Percentiles rank a stretch among this genome's conserved stretches.
These are phyloP conservation scores for Eucalyptus albens DNA, from an alignment of 345 rosid species.

Conservation along the genomic window DNA sequence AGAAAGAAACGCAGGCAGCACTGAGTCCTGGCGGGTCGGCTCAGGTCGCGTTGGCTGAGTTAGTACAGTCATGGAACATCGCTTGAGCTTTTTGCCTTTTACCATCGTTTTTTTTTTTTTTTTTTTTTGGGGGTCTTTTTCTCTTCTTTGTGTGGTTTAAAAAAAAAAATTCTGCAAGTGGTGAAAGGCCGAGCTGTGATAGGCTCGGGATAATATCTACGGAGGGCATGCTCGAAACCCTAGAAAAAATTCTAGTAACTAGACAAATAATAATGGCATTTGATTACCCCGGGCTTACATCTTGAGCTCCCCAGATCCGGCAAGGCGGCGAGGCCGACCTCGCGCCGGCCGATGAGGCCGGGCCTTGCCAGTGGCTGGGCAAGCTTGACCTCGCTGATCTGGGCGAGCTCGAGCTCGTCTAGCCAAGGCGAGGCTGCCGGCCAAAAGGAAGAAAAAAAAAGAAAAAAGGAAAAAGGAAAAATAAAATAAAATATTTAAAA, in stretches of 20 bases:
- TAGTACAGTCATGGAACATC: not conserved
- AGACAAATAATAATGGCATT: not conserved
- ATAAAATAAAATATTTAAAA: too few relatives aligned
- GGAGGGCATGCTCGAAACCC: not conserved
- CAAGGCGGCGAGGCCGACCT: too few relatives aligned
- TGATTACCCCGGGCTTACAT: not conserved
- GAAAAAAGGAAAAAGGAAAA: too few relatives aligned
- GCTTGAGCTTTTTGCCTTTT: not conserved
- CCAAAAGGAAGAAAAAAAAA: too few relatives aligned
- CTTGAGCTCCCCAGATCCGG: too few relatives aligned
- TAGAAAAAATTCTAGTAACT: not conserved
- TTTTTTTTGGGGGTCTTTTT: too few relatives aligned
- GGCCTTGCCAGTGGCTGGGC: too few relatives aligned
- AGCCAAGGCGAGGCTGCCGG: too few relatives aligned
- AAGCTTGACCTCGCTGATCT: too few relatives aligned
- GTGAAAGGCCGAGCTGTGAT: not conserved
- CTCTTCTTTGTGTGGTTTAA: too few relatives aligned
- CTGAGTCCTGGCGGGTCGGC: conserved; percentile 2
- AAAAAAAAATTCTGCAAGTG: not conserved
- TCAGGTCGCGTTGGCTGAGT: not conserved
- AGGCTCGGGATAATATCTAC: not conserved
- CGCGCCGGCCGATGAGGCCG: rapidly evolving
- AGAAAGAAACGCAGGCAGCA: not conserved
- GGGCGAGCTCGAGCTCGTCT: too few relatives aligned
- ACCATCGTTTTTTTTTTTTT: rapidly evolving